phyloP scores from a whole-genome alignment of 495 filamentous ascomycete genomes.

The Aspergillus cristatus region DNA sequence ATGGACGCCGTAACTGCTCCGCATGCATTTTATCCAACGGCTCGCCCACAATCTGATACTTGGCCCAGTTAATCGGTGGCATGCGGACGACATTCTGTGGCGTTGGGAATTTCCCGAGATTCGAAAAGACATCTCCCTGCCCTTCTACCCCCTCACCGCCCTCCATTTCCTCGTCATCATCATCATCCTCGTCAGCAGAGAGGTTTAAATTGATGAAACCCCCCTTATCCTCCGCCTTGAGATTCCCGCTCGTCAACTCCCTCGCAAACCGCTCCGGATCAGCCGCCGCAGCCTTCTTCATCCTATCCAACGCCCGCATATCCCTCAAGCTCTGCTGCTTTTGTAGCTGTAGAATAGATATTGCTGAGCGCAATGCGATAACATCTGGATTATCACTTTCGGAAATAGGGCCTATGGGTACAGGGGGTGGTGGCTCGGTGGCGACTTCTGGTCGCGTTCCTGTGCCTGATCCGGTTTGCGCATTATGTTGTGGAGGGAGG shows the following conservation, averaged over 20 bases:
- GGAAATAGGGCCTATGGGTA: conserved; percentile 60
- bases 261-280: conserved; percentile 61
- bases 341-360: conserved; percentile 76
- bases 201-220: conserved; percentile 31
- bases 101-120: conserved; percentile 51
- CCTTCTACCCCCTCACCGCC: conserved; percentile 9
- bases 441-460: conserved; percentile 12
- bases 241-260: conserved; percentile 48
- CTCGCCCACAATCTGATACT: conserved; percentile 76
- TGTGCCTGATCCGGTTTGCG: no score
- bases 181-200: conserved; percentile 30
- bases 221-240: conserved; percentile 33
- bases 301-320: conserved; percentile 50
- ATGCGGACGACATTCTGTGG: conserved; percentile 78
- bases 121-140: conserved; percentile 16
- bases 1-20: conserved; percentile 61
- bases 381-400: conserved; percentile 76
- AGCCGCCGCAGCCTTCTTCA: conserved; percentile 54
- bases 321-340: conserved; percentile 64
- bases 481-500: background rate
- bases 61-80: conserved; percentile 83
- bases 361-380: conserved; percentile 69
- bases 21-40: conserved; percentile 73
- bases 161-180: conserved; percentile 25
- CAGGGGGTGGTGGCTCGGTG: conserved; percentile 47